Percentiles rank a stretch among this genome's conserved stretches.
These are phyloP conservation scores for Stachybotrys chartarum DNA, from an alignment of 2,329 filamentous ascomycete genomes.

Conservation along the genomic window DNA sequence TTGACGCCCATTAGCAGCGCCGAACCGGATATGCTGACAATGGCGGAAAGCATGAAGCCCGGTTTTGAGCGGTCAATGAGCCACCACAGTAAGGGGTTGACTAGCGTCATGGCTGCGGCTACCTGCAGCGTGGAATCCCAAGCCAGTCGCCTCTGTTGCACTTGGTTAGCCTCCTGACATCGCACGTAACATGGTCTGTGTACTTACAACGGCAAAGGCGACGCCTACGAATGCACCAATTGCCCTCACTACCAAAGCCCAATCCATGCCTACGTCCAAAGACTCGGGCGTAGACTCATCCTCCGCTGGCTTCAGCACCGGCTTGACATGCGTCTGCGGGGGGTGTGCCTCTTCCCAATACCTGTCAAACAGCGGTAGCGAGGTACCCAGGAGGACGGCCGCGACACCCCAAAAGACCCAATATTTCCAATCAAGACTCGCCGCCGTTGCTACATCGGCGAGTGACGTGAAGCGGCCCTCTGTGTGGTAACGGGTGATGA, in stretches of 20 bases:
- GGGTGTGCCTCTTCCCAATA: conserved; percentile 55
- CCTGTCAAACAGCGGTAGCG: conserved; percentile 78
- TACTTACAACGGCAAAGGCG: conserved; percentile 67
- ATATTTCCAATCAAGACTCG: conserved; percentile 54
- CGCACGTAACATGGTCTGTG: not conserved
- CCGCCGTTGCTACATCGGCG: conserved; percentile 35
- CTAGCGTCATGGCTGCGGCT: conserved; percentile 79
- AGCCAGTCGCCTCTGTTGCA: conserved; percentile 67
- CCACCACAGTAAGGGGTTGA: conserved; percentile 94
- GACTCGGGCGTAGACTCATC: conserved; percentile 17
- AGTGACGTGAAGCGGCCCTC: conserved; percentile 57
- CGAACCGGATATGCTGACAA: conserved; percentile 69
- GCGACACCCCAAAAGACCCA: conserved; percentile 74
- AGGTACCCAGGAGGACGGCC: conserved; percentile 68
- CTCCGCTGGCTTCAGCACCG: conserved; percentile 19
- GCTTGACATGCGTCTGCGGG: conserved; percentile 26
- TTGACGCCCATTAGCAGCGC: conserved; percentile 66
- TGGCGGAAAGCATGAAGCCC: conserved; percentile 71
- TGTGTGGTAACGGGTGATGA: conserved; percentile 74
- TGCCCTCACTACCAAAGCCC: conserved; percentile 57
- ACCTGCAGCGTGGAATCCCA: conserved; percentile 96
- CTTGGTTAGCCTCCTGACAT: conserved; percentile 7
- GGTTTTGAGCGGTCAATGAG: conserved; percentile 84
- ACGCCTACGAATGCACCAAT: conserved; percentile 56
- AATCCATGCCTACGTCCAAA: conserved; percentile 51